Evolutionary conservation across 257 asterid genomes (phyloP).

Genomic region (Vinca minor): DNA sequence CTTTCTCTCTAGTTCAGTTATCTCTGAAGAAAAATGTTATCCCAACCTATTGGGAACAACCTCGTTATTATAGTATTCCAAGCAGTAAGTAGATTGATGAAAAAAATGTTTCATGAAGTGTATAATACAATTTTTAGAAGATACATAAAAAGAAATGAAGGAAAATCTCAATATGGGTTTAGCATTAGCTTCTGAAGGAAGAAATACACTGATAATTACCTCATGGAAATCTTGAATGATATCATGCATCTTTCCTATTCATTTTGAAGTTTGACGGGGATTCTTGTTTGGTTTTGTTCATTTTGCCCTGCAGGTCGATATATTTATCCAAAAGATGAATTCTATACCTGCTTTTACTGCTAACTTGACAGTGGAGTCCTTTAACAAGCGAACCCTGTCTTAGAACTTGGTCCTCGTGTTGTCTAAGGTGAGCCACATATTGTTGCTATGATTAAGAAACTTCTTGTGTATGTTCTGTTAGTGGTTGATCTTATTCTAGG

Average conservation of each 20-base stretch:
- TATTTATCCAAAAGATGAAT: constrained; percentile 74
- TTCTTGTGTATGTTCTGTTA: not conserved
- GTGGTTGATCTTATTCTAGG: not conserved
- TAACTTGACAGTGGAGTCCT: constrained; percentile 85
- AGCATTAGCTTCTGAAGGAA: not conserved
- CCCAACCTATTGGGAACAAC: not conserved
- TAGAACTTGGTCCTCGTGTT: constrained; percentile 22
- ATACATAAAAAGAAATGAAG: not conserved
- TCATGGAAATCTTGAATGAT: not conserved
- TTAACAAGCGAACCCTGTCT: constrained; percentile 82
- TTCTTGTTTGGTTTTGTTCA: not conserved
- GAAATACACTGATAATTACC: not conserved
- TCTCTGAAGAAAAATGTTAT: not conserved
- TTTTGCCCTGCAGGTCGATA: constrained; percentile 50
- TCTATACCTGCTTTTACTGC: constrained; percentile 91
- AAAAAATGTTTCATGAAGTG: not conserved
- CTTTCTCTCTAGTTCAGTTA: not conserved
- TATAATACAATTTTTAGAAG: not conserved
- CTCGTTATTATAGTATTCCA: not conserved
- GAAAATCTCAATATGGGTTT: not conserved
- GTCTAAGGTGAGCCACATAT: constrained; percentile 10
- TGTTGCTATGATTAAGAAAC: constrained; percentile 5
- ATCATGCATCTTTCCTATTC: not conserved
- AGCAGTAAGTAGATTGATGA: not conserved
- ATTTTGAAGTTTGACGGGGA: not conserved